Percentiles rank a stretch among this genome's conserved stretches.
These are phyloP conservation scores for Schizochytrium sp. DNA, from an alignment of 108 stramenopile species.

Conservation along the genomic window DNA sequence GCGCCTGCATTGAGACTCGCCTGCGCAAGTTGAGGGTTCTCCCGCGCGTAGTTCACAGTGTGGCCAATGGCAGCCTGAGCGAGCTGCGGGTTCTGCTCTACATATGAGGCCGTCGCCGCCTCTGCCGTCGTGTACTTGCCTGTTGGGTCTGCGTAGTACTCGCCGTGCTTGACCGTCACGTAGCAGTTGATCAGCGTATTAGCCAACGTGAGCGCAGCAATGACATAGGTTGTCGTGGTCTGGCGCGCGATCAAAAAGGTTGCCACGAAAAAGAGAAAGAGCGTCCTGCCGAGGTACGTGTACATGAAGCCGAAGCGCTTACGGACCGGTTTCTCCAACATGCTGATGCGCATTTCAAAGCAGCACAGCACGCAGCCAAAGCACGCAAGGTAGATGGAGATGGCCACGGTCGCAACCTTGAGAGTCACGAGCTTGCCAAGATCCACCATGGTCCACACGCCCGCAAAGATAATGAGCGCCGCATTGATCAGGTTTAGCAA, in stretches of 20 bases:
- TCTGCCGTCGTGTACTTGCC: conserved; percentile 14
- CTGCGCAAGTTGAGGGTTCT: background rate
- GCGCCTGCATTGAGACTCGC: background rate
- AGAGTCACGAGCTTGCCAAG: background rate
- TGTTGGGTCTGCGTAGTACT: conserved; percentile 15
- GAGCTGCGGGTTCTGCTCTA: background rate
- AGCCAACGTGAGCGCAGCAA: background rate
- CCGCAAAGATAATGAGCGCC: background rate
- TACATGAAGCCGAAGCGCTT: conserved; percentile 50
- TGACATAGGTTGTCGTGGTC: background rate
- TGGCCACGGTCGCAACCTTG: background rate
- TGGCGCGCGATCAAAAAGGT: background rate
- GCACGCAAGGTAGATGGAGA: conserved; percentile 14
- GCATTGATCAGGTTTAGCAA: background rate
- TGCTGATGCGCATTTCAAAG: conserved; percentile 46
- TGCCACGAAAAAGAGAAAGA: conserved; percentile 24
- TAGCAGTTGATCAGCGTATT: background rate
- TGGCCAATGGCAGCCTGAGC: background rate
- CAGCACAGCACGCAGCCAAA: conserved; percentile 38
- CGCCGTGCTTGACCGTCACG: background rate
- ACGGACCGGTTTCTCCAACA: conserved; percentile 28
- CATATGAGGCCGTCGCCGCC: background rate
- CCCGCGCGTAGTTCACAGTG: background rate
- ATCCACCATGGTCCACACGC: background rate
- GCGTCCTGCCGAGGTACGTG: conserved; percentile 33